These are phyloP conservation scores for Globisporangium okanoganense DNA, from an alignment of 352 stramenopile species.

Conservation along the genomic window DNA sequence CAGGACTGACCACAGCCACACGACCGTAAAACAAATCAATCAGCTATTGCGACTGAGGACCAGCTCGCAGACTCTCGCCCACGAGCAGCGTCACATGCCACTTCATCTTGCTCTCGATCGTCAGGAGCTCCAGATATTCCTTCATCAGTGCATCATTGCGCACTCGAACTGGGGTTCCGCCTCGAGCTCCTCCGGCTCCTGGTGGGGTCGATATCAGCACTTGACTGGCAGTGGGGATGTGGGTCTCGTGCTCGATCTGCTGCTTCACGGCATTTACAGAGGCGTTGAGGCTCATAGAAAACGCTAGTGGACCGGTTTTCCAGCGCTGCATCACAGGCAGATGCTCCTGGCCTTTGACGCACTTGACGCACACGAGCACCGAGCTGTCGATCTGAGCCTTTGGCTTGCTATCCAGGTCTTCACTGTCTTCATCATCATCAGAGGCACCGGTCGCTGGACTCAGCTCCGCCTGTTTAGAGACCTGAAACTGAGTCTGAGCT, in stretches of 20 bases:
- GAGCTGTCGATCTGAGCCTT: neutral
- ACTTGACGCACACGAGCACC: slow-evolving; percentile 18
- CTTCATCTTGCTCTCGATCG: slow-evolving; percentile 2
- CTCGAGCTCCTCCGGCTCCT: neutral
- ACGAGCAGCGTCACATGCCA: slow-evolving; percentile 31
- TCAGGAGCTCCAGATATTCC: slow-evolving; percentile 12
- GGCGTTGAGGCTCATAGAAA: slow-evolving; percentile 3
- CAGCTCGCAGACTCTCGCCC: slow-evolving; percentile 22
- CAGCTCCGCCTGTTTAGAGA: neutral
- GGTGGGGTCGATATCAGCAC: slow-evolving; percentile 11
- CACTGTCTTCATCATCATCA: slow-evolving; percentile 6
- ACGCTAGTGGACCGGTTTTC: slow-evolving; percentile 1
- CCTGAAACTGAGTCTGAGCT: neutral
- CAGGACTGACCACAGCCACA: neutral
- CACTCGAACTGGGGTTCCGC: slow-evolving; percentile 1
- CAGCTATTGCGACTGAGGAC: neutral
- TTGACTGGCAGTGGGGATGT: slow-evolving; percentile 13
- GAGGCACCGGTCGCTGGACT: neutral
- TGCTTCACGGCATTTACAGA: slow-evolving; percentile 10
- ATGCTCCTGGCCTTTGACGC: slow-evolving; percentile 11
- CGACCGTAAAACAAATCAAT: neutral
- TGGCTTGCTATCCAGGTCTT: neutral
- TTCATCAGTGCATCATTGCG: slow-evolving; percentile 4
- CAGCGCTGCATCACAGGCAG: slow-evolving; percentile 5
- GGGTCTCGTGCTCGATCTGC: slow-evolving; percentile 12